Conservation (phyloP, 1,139 yeast genomes). For the Saccharomyces hybrid region DNA sequence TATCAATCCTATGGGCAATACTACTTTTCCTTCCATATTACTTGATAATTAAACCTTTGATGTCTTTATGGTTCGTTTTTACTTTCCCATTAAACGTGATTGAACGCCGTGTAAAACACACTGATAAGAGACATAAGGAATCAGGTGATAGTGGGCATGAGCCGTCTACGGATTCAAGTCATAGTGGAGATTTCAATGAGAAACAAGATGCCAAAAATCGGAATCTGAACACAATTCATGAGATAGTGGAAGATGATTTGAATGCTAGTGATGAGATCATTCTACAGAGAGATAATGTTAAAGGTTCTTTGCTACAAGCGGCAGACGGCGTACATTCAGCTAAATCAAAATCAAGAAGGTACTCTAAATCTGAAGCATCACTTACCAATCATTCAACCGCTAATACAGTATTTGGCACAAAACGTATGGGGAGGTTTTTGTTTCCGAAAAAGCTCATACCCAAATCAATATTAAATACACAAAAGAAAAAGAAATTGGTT, state of each 20-base stretch:
- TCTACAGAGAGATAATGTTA: conserved; percentile 25
- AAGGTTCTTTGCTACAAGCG: conserved; percentile 21
- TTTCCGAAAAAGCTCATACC: conserved; percentile 41
- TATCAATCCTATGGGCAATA: conserved; percentile 11
- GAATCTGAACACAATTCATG: conserved; percentile 6
- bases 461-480: conserved; percentile 30
- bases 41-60: conserved; percentile 40
- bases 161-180: conserved; percentile 6
- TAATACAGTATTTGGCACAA: conserved; percentile 18
- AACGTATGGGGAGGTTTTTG: conserved; percentile 33
- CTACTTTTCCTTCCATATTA: conserved; percentile 39
- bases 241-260: conserved; percentile 25
- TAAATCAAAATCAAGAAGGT: not conserved
- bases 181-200: conserved; percentile 6
- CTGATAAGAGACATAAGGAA: not conserved
- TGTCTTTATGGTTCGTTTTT: conserved; percentile 38
- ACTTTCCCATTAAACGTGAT: conserved; percentile 45
- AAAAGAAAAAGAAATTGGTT: conserved; percentile 59
- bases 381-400: not conserved
- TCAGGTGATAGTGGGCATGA: not conserved
- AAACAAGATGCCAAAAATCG: not conserved
- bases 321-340: not conserved
- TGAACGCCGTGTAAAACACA: conserved; percentile 23
- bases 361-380: not conserved
- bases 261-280: conserved; percentile 26